phyloP scores from a whole-genome alignment of 192 early-diverging fungal genomes.

The Linnemannia schmuckeri region DNA sequence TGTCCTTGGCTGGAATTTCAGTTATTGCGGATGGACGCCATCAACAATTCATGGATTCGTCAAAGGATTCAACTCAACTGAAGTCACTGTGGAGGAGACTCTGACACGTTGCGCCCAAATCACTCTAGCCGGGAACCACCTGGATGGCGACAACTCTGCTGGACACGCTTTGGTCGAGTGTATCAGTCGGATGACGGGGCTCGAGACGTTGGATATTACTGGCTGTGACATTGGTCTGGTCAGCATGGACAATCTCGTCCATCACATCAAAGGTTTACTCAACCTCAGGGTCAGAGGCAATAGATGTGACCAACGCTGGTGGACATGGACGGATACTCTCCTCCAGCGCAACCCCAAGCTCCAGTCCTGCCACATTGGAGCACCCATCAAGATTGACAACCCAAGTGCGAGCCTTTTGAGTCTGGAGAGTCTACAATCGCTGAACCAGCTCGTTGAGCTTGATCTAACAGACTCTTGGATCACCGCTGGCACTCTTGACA shows the following conservation, averaged over 20 bases:
- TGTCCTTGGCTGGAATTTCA: conserved; percentile 27
- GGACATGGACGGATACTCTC: conserved; percentile 41
- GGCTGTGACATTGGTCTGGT: conserved; percentile 35
- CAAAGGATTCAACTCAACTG: conserved; percentile 5
- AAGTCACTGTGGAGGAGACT: neutral
- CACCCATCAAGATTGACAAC: neutral
- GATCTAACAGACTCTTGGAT: conserved; percentile 25
- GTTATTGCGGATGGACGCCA: conserved; percentile 30
- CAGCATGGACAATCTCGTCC: conserved; percentile 28
- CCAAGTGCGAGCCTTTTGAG: conserved; percentile 17
- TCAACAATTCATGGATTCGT: conserved; percentile 19
- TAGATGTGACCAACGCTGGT: conserved; percentile 29
- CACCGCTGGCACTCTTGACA: neutral
- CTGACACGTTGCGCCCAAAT: conserved; percentile 3
- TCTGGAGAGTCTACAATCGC: conserved; percentile 10
- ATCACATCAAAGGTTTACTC: conserved; percentile 1
- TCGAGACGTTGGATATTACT: conserved; percentile 19
- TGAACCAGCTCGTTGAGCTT: conserved; percentile 16
- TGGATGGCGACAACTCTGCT: conserved; percentile 18
- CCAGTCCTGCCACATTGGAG: conserved; percentile 17
- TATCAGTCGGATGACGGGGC: neutral
- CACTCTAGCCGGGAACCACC: conserved; percentile 22
- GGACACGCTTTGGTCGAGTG: conserved; percentile 15
- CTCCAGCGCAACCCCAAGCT: conserved; percentile 14
- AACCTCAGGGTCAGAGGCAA: conserved; percentile 32